Percentiles rank a stretch among this genome's conserved stretches.
These are phyloP conservation scores for Mucuna pruriens DNA, from an alignment of 306 rosid genomes.

Conservation along the genomic window DNA sequence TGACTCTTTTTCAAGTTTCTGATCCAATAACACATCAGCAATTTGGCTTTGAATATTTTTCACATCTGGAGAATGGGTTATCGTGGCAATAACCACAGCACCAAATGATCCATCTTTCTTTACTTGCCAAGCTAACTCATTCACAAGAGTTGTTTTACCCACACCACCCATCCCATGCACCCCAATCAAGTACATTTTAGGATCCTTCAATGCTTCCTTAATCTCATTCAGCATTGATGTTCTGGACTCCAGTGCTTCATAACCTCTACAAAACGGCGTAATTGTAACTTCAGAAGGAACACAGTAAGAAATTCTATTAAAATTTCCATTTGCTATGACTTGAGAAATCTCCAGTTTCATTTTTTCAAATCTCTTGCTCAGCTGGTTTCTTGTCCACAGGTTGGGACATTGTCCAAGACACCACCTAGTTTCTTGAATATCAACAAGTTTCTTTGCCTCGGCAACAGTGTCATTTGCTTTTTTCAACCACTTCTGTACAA, in stretches of 20 bases:
- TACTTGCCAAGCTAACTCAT: background rate
- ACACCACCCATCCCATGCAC: slow-evolving; percentile 14
- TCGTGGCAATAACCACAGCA: background rate
- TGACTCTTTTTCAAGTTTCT: background rate
- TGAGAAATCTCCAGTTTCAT: background rate
- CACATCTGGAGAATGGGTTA: background rate
- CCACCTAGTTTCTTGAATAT: background rate
- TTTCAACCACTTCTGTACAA: background rate
- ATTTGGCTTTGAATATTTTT: background rate
- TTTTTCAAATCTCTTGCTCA: background rate
- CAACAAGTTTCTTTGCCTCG: background rate
- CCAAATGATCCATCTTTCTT: background rate
- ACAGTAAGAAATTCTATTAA: background rate
- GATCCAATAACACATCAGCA: background rate
- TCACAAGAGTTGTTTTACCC: background rate
- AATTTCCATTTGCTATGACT: background rate
- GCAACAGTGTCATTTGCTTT: background rate
- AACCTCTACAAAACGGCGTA: background rate
- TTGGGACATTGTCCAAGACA: background rate
- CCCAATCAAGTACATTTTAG: background rate
- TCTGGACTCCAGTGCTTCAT: background rate
- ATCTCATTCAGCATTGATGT: background rate
- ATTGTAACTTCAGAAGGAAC: background rate
- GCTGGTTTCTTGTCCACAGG: background rate
- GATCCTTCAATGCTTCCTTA: background rate